Evolutionary conservation across 2,329 filamentous ascomycete species (phyloP).

Genomic region (Zasmidium angulare): DNA sequence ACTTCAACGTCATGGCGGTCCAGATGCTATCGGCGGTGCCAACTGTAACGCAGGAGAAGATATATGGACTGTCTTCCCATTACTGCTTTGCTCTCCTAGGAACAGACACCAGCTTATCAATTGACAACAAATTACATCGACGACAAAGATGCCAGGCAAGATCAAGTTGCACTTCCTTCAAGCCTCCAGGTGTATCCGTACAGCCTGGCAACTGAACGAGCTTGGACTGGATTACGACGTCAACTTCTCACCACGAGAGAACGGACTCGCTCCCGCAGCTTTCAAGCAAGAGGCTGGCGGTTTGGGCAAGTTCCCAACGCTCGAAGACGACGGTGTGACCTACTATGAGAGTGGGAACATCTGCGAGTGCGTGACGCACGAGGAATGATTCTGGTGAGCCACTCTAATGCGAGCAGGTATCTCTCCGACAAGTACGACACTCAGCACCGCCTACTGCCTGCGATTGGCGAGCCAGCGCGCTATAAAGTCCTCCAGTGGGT

Average conservation of each 20-base stretch:
- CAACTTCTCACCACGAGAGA: slow-evolving; percentile 41
- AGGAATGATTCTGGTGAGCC: neutral
- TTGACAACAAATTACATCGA: slow-evolving; percentile 1
- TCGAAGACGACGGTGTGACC: slow-evolving; percentile 43
- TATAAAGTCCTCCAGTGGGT: slow-evolving; percentile 45
- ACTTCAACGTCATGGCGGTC: neutral
- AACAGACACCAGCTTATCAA: neutral
- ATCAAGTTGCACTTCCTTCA: slow-evolving; percentile 52
- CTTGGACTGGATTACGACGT: slow-evolving; percentile 44
- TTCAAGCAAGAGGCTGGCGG: slow-evolving; percentile 45
- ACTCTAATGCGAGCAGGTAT: slow-evolving; percentile 36
- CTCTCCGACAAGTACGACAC: slow-evolving; percentile 49
- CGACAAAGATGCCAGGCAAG: neutral
- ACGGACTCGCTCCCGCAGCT: slow-evolving; percentile 41
- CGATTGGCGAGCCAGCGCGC: slow-evolving; percentile 34
- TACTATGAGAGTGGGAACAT: slow-evolving; percentile 50
- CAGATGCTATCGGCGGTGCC: neutral
- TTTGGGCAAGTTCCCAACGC: slow-evolving; percentile 48
- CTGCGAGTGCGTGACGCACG: slow-evolving; percentile 38
- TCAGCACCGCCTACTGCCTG: slow-evolving; percentile 38
- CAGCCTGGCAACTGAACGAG: slow-evolving; percentile 50
- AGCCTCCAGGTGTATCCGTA: slow-evolving; percentile 46
- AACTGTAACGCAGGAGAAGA: neutral
- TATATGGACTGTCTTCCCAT: neutral
- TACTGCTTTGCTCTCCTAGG: neutral